phyloP scores from a whole-genome alignment of 768 basidiomycete species.

The Panaeolus cyanescens region DNA sequence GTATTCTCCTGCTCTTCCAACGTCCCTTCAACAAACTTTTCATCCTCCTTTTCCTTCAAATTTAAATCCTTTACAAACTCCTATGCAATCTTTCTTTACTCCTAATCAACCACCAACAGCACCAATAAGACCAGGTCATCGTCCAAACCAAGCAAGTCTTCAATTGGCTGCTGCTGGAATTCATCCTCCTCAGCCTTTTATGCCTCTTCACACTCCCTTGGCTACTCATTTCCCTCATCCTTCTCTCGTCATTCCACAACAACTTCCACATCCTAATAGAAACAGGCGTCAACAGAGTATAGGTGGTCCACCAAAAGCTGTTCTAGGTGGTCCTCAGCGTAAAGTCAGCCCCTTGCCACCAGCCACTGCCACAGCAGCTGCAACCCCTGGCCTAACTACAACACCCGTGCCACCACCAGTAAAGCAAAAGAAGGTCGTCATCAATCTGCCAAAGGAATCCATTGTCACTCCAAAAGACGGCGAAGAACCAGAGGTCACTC shows the following conservation, averaged over 20 bases:
- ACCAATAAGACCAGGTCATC: conserved; percentile 48
- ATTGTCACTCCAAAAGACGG: conserved; percentile 40
- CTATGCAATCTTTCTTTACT: conserved; percentile 71
- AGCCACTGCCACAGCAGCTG: conserved; percentile 31
- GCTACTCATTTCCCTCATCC: conserved; percentile 56
- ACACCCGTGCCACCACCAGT: conserved; percentile 25
- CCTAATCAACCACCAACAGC: conserved; percentile 44
- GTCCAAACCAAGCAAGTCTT: conserved; percentile 58
- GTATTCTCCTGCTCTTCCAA: conserved; percentile 68
- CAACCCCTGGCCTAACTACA: conserved; percentile 17
- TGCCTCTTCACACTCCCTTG: conserved; percentile 49
- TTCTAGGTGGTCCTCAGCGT: conserved; percentile 76
- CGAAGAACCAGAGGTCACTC: too few relatives aligned
- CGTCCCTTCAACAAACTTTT: conserved; percentile 57
- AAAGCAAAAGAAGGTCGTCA: conserved; percentile 67
- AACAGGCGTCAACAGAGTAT: conserved; percentile 73
- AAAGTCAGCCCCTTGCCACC: conserved; percentile 71
- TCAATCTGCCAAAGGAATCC: conserved; percentile 78
- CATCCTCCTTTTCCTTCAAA: conserved; percentile 54
- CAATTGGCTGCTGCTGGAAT: conserved; percentile 65
- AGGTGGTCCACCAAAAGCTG: conserved; percentile 88
- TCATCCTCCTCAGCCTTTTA: conserved; percentile 45
- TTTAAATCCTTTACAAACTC: conserved; percentile 59
- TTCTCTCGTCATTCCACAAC: conserved; percentile 44
- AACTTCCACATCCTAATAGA: conserved; percentile 57